Conservation (phyloP, 106 monocot species). For the Gastrodia elata region DNA sequence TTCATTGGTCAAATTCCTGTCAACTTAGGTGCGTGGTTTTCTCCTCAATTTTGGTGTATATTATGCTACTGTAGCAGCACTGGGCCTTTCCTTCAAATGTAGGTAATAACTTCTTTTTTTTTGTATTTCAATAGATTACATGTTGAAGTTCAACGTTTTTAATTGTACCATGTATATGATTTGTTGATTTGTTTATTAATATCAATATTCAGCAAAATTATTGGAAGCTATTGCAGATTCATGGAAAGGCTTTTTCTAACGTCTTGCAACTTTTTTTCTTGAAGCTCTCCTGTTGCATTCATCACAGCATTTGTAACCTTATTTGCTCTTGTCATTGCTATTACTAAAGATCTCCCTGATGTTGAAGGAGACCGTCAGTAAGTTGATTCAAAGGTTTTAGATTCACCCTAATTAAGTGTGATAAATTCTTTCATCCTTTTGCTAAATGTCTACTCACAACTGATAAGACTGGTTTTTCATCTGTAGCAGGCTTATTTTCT, state of each 20-base stretch:
- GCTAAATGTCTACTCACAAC: background rate
- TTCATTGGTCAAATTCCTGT: background rate
- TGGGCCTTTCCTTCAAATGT: constrained; percentile 87
- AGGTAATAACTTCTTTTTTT: constrained; percentile 36
- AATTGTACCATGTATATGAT: constrained; percentile 6
- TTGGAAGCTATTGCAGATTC: constrained; percentile 35
- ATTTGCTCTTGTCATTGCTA: constrained; percentile 98
- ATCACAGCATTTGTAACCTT: constrained; percentile 89
- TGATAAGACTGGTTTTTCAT: background rate
- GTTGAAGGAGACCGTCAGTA: constrained; percentile 98
- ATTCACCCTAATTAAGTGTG: background rate
- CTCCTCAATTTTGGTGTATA: constrained; percentile 99
- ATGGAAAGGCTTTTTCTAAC: constrained; percentile 46
- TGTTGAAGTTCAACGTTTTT: background rate
- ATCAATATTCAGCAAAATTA: constrained; percentile 1
- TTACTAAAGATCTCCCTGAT: constrained; percentile 98
- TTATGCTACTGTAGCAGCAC: constrained; percentile 88
- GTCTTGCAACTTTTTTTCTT: constrained; percentile 41
- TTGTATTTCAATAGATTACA: constrained; percentile 6
- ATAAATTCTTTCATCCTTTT: background rate
- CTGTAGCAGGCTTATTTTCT: background rate
- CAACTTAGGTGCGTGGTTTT: constrained; percentile 80
- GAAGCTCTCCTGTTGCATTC: constrained; percentile 93
- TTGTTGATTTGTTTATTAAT: constrained; percentile 5
- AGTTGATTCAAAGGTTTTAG: constrained; percentile 10